These are phyloP conservation scores for Zopfochytrium polystomum DNA, from an alignment of 371 early-diverging fungal species.

Conservation along the genomic window DNA sequence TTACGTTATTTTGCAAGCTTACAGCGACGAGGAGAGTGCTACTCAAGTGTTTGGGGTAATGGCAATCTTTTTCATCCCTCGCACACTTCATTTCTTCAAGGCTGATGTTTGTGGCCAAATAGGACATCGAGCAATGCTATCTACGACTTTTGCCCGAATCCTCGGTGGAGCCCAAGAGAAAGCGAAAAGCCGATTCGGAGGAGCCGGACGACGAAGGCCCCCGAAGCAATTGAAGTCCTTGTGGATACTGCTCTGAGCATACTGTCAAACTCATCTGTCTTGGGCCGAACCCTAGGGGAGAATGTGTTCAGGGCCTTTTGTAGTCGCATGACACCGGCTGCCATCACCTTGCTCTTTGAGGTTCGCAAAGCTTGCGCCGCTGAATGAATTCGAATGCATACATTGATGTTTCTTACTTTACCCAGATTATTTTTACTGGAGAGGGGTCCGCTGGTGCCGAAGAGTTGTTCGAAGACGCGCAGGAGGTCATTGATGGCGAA, in stretches of 20 bases:
- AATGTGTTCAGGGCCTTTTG: conserved; percentile 82
- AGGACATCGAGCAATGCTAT: no score
- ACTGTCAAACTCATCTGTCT: conserved; percentile 76
- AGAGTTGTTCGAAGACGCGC: conserved; percentile 57
- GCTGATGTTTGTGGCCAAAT: no score
- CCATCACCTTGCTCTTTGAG: conserved; percentile 71
- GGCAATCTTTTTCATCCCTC: no score
- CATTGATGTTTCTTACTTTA: conserved; percentile 2
- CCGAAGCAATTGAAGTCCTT: conserved; percentile 82
- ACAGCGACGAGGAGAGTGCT: conserved; percentile 66
- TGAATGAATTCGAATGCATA: background rate
- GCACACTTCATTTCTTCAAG: no score
- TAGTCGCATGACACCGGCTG: conserved; percentile 66
- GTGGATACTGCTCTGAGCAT: conserved; percentile 86
- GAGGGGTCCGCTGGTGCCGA: conserved; percentile 54
- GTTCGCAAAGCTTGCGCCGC: conserved; percentile 38
- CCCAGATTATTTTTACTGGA: conserved; percentile 51
- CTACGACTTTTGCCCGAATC: no score
- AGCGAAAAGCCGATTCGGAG: conserved; percentile 37
- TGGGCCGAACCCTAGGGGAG: conserved; percentile 71
- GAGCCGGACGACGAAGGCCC: conserved; percentile 48
- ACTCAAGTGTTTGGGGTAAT: no score
- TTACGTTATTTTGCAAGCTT: conserved; percentile 62
- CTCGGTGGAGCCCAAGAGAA: conserved; percentile 31
- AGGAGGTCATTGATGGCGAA: conserved; percentile 54